A percentile compares a stretch with the other conserved stretches of the same genome.
Evolutionary conservation across 1,284 basidiomycete genomes (phyloP).

Genomic region (Anthracocystis setariae): DNA sequence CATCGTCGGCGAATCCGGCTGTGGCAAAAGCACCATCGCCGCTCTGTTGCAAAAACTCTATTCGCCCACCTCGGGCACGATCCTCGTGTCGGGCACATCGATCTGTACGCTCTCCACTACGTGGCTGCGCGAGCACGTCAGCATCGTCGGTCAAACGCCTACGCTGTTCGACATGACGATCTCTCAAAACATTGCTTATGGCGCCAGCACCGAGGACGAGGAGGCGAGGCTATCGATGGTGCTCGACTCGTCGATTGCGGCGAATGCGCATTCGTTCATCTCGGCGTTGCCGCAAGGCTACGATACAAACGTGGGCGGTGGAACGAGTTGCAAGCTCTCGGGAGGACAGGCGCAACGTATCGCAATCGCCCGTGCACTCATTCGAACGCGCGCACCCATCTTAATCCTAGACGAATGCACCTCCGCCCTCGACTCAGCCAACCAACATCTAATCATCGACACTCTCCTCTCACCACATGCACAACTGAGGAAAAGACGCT

Average conservation of each 20-base stretch:
- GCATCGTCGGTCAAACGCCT: slow-evolving; percentile 56
- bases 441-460: slow-evolving; percentile 73
- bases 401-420: slow-evolving; percentile 95
- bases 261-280: slow-evolving; percentile 89
- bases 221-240: slow-evolving; percentile 71
- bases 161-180: slow-evolving; percentile 58
- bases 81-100: slow-evolving; percentile 45
- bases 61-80: slow-evolving; percentile 49
- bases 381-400: slow-evolving; percentile 76
- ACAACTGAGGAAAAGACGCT: slow-evolving; percentile 19
- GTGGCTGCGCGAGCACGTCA: slow-evolving; percentile 58
- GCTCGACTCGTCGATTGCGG: slow-evolving; percentile 76
- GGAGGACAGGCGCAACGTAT: slow-evolving; percentile 94
- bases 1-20: slow-evolving; percentile 62
- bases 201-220: slow-evolving; percentile 31
- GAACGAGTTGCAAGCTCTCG: slow-evolving; percentile 80
- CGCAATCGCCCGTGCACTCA: slow-evolving; percentile 88
- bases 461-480: slow-evolving; percentile 71
- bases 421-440: slow-evolving; percentile 77
- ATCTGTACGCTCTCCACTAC: slow-evolving; percentile 21
- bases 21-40: slow-evolving; percentile 63
- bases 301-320: slow-evolving; percentile 86
- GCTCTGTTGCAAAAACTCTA: slow-evolving; percentile 62
- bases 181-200: slow-evolving; percentile 58
- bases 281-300: slow-evolving; percentile 82